These are phyloP conservation scores for Lolium rigidum DNA, from an alignment of 176 grass and related monocot genomes.

Conservation along the genomic window DNA sequence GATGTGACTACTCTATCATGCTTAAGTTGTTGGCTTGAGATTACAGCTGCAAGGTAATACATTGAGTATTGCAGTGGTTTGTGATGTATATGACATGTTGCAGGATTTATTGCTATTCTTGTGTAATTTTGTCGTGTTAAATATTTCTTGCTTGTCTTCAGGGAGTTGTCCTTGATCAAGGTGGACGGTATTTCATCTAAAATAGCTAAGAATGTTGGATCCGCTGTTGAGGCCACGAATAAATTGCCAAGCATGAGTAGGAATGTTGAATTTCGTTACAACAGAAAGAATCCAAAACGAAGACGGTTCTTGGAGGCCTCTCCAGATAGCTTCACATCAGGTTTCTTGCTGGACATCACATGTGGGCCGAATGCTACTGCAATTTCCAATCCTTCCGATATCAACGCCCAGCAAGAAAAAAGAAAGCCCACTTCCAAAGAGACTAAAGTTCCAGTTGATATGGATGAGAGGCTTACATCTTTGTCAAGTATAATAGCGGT, in stretches of 20 bases:
- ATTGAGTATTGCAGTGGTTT: neutral
- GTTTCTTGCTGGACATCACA: constrained; percentile 37
- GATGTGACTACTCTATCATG: constrained; percentile 84
- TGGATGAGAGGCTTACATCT: constrained; percentile 71
- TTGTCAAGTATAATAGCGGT: constrained; percentile 91
- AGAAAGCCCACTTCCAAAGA: constrained; percentile 44
- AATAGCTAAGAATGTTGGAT: constrained; percentile 78
- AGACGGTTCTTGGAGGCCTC: constrained; percentile 62
- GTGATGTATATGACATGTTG: constrained; percentile 34
- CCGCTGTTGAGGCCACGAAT: constrained; percentile 87
- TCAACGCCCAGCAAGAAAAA: constrained; percentile 53
- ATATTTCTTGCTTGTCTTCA: constrained; percentile 39
- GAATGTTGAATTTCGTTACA: constrained; percentile 73
- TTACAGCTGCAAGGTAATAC: constrained; percentile 84
- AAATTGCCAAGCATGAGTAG: constrained; percentile 63
- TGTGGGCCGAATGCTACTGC: constrained; percentile 41
- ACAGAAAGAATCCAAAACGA: constrained; percentile 89
- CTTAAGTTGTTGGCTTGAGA: constrained; percentile 91
- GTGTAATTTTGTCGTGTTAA: constrained; percentile 44
- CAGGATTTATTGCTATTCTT: constrained; percentile 45
- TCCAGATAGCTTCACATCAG: constrained; percentile 41
- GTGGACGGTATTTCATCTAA: constrained; percentile 69
- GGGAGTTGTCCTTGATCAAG: constrained; percentile 77
- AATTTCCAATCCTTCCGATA: constrained; percentile 43
- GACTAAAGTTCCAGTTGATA: constrained; percentile 46